Percentiles rank a stretch among this genome's conserved stretches.
These are phyloP conservation scores for Agrocybe praecox DNA, from an alignment of 768 basidiomycete genomes.

Conservation along the genomic window DNA sequence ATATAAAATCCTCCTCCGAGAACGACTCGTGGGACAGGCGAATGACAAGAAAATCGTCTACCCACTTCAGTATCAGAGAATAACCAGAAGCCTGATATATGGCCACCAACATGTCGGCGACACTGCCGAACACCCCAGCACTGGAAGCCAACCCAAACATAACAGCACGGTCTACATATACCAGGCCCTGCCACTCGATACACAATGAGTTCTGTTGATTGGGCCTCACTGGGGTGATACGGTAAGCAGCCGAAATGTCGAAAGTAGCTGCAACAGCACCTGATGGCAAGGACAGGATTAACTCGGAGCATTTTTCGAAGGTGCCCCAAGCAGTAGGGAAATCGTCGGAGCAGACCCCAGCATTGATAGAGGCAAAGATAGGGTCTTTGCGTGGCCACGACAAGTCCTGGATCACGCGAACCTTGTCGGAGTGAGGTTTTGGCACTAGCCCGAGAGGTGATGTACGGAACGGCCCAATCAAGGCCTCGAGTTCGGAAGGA, in stretches of 20 bases:
- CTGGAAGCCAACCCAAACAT: slow-evolving; percentile 9
- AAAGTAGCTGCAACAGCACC: slow-evolving; percentile 36
- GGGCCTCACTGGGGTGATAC: slow-evolving; percentile 32
- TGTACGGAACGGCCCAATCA: slow-evolving; percentile 43
- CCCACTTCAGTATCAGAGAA: slow-evolving; percentile 16
- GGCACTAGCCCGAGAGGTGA: slow-evolving; percentile 42
- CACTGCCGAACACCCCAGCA: too few relatives aligned
- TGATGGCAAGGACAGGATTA: slow-evolving; percentile 25
- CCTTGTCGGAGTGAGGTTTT: slow-evolving; percentile 27
- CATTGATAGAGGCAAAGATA: slow-evolving; percentile 27
- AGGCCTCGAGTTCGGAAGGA: slow-evolving; percentile 22
- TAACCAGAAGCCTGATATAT: slow-evolving; percentile 21
- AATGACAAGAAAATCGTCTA: slow-evolving; percentile 31
- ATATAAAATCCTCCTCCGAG: slow-evolving; percentile 21
- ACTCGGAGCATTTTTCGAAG: slow-evolving; percentile 6
- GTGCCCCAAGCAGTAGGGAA: slow-evolving; percentile 29
- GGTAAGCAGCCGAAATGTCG: slow-evolving; percentile 39
- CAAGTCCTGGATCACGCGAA: slow-evolving; percentile 33
- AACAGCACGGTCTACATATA: slow-evolving; percentile 28
- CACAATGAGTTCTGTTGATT: slow-evolving; percentile 24
- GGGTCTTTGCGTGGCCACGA: slow-evolving; percentile 28
- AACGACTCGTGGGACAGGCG: neutral
- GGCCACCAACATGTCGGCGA: neutral
- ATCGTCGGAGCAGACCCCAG: slow-evolving; percentile 25
- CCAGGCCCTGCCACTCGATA: slow-evolving; percentile 19